Conservation (phyloP, 2,329 filamentous ascomycete genomes). For the Paraphaeosphaeria sporulosa region DNA sequence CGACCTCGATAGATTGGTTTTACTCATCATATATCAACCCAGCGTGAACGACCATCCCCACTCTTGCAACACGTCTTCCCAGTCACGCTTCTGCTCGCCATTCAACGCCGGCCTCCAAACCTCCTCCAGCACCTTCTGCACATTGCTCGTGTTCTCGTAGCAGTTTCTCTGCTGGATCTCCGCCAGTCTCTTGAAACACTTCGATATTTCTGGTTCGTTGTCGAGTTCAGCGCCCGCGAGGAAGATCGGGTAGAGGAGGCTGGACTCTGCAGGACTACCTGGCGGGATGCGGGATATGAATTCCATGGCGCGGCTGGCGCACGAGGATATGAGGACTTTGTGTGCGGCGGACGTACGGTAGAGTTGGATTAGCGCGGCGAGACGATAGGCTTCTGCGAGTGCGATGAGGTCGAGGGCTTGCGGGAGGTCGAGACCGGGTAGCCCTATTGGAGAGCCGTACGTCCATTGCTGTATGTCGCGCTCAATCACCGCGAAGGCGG, state of each 20-base stretch:
- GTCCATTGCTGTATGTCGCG: constrained; percentile 42
- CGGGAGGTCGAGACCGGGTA: constrained; percentile 37
- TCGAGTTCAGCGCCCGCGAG: constrained; percentile 45
- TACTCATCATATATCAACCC: constrained; percentile 24
- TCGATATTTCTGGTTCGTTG: constrained; percentile 36
- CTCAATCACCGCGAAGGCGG: constrained; percentile 42
- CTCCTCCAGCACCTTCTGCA: constrained; percentile 45
- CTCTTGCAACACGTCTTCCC: constrained; percentile 46
- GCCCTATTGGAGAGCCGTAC: constrained; percentile 41
- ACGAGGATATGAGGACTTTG: constrained; percentile 33
- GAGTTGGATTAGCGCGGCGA: constrained; percentile 45
- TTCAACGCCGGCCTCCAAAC: constrained; percentile 44
- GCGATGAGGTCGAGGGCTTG: constrained; percentile 46
- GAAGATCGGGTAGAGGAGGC: constrained; percentile 47
- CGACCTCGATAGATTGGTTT: neutral
- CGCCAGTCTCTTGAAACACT: constrained; percentile 39
- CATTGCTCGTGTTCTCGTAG: constrained; percentile 45
- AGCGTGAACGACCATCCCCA: constrained; percentile 47
- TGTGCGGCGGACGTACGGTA: constrained; percentile 41
- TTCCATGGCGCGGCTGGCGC: constrained; percentile 43
- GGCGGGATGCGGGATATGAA: constrained; percentile 45
- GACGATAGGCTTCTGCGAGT: constrained; percentile 44
- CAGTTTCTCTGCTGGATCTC: constrained; percentile 44
- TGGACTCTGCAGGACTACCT: constrained; percentile 45
- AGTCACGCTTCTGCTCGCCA: constrained; percentile 38